Percentiles rank a stretch among this genome's conserved stretches.
Conservation (phyloP, 2,329 filamentous ascomycete species). For the Blumeria graminis region DNA sequence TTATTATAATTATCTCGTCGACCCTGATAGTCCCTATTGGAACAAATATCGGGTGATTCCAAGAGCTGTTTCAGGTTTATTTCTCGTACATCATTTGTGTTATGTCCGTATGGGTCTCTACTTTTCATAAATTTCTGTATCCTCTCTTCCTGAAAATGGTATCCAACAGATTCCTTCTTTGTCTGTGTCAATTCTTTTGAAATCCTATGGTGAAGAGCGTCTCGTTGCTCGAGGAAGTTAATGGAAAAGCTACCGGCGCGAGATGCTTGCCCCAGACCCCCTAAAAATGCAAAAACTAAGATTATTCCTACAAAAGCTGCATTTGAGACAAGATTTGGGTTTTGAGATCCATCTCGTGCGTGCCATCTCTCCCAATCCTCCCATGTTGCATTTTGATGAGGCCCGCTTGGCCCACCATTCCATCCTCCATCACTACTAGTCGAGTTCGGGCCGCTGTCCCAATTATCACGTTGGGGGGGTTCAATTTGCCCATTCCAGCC, state of each 20-base stretch:
- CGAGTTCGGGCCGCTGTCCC: conserved; percentile 3
- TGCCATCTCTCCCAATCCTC: conserved; percentile 88
- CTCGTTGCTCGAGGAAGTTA: conserved; percentile 39
- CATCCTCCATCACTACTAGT: conserved; percentile 8
- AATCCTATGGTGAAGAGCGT: conserved; percentile 39
- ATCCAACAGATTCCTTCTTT: conserved; percentile 26
- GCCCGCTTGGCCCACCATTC: conserved; percentile 16
- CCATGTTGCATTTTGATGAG: conserved; percentile 70
- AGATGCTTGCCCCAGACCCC: conserved; percentile 46
- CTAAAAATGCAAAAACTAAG: conserved; percentile 41
- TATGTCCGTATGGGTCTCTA: conserved; percentile 25
- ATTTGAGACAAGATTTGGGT: conserved; percentile 49
- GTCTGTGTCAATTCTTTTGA: conserved; percentile 34
- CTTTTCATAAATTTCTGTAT: conserved; percentile 58
- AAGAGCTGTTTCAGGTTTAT: conserved; percentile 22
- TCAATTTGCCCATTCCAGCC: conserved; percentile 41
- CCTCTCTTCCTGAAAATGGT: conserved; percentile 34
- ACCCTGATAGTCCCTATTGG: conserved; percentile 18
- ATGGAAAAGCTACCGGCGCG: conserved; percentile 38
- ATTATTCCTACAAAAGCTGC: conserved; percentile 54
- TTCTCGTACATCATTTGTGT: conserved; percentile 15
- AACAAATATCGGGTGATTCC: conserved; percentile 21
- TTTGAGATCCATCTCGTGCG: conserved; percentile 24
- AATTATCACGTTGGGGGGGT: conserved; percentile 7
- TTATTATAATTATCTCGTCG: conserved; percentile 6